Percentiles rank a stretch among this genome's conserved stretches.
Evolutionary conservation across 2,329 filamentous ascomycete genomes (phyloP).

Genomic region (Cryphonectria carpinicola): DNA sequence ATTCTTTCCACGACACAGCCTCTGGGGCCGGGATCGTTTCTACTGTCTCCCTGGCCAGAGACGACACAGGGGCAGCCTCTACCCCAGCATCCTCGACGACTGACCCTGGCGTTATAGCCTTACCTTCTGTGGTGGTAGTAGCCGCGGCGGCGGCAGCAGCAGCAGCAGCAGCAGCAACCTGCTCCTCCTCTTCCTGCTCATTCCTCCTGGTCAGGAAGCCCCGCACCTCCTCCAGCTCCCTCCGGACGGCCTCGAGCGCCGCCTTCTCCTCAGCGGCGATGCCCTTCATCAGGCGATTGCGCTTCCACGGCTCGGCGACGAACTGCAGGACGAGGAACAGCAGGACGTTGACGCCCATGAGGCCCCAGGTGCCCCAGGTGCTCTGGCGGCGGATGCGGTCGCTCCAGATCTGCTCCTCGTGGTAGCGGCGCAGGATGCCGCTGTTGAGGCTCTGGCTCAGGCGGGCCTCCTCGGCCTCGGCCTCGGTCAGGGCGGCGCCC

Average conservation of each 20-base stretch:
- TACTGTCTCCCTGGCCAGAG: slow-evolving; percentile 22
- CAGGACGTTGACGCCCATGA: slow-evolving; percentile 96
- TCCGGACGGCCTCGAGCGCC: slow-evolving; percentile 52
- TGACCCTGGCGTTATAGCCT: slow-evolving; percentile 24
- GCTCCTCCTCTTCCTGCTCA: slow-evolving; percentile 9
- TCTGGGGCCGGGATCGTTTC: slow-evolving; percentile 21
- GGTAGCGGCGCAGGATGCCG: slow-evolving; percentile 87
- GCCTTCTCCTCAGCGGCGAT: slow-evolving; percentile 79
- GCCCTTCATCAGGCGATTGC: slow-evolving; percentile 77
- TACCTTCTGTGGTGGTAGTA: background rate
- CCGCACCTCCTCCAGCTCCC: slow-evolving; percentile 45
- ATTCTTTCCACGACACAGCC: slow-evolving; percentile 47
- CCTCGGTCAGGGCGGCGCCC: slow-evolving; percentile 71
- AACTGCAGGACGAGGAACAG: slow-evolving; percentile 86
- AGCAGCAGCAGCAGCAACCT: slow-evolving; percentile 24
- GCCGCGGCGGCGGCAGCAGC: slow-evolving; percentile 22
- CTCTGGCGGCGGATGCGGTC: slow-evolving; percentile 95
- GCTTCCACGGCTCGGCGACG: slow-evolving; percentile 90
- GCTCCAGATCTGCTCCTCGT: slow-evolving; percentile 99
- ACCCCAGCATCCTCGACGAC: slow-evolving; percentile 38
- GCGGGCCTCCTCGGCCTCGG: slow-evolving; percentile 81
- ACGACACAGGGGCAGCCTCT: slow-evolving; percentile 25
- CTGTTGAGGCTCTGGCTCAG: slow-evolving; percentile 76
- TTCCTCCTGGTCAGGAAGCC: slow-evolving; percentile 34
- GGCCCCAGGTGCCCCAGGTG: slow-evolving; percentile 97